phyloP scores from a whole-genome alignment of 495 filamentous ascomycete species.

The Penicillium daleae region DNA sequence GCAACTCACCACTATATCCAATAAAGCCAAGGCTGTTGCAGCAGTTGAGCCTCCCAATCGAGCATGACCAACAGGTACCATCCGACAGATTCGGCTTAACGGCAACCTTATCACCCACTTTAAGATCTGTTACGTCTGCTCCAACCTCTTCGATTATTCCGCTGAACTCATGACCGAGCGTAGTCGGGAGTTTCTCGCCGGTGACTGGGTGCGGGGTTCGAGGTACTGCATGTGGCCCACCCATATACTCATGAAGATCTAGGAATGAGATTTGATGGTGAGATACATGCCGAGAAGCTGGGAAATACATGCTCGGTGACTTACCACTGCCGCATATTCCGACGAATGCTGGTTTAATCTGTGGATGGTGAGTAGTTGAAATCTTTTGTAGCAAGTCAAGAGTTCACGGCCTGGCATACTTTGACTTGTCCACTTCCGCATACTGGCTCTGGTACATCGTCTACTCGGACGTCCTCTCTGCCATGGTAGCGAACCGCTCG shows the following conservation, averaged over 20 bases:
- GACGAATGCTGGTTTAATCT: constrained; percentile 42
- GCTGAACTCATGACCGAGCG: constrained; percentile 66
- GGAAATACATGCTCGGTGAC: not conserved
- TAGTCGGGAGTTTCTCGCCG: constrained; percentile 57
- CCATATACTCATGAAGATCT: constrained; percentile 66
- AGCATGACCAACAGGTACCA: constrained; percentile 57
- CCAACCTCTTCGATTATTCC: constrained; percentile 64
- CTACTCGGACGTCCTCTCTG: constrained; percentile 43
- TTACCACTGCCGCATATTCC: constrained; percentile 43
- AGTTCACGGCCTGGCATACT: constrained; percentile 18
- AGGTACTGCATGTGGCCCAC: constrained; percentile 60
- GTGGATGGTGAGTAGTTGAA: constrained; percentile 6
- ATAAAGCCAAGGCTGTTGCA: constrained; percentile 64
- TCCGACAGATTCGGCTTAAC: constrained; percentile 65
- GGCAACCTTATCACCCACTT: constrained; percentile 58
- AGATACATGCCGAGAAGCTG: not conserved
- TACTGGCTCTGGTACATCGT: constrained; percentile 43
- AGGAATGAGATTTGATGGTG: not conserved
- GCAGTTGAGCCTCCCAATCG: constrained; percentile 54
- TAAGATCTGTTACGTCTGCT: constrained; percentile 50
- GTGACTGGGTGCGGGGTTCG: constrained; percentile 61
- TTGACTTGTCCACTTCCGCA: constrained; percentile 48
- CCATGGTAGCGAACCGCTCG: constrained; percentile 50
- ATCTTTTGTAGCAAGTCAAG: not conserved
- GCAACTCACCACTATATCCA: constrained; percentile 57